phyloP scores from a whole-genome alignment of 139 green algal genomes.

The Haematococcus lacustris region DNA sequence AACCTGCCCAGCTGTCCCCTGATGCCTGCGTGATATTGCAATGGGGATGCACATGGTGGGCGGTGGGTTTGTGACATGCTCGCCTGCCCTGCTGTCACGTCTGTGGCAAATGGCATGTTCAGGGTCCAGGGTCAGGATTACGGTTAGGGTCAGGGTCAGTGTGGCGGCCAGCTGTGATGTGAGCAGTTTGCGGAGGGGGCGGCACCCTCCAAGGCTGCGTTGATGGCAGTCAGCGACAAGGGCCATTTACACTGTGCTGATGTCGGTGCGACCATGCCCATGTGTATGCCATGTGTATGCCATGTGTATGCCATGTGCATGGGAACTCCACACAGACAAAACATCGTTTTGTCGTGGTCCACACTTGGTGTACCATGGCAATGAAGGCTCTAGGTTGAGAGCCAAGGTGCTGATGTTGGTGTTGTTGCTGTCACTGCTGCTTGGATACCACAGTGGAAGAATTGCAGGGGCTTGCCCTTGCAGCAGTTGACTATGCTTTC shows the following conservation, averaged over 20 bases:
- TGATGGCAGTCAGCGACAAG: neutral
- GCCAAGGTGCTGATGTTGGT: neutral
- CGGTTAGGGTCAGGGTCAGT: neutral
- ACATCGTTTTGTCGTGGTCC: neutral
- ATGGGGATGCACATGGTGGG: no score
- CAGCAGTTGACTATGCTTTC: neutral
- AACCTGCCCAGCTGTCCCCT: neutral
- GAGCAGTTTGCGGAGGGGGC: neutral
- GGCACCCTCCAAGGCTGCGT: neutral
- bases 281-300: no score
- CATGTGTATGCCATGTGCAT: no score
- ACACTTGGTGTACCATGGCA: no score
- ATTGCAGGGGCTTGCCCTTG: neutral
- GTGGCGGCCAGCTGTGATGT: neutral
- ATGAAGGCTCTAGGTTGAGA: no score
- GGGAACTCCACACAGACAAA: no score
- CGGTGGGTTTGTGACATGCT: neutral
- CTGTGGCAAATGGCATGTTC: neutral
- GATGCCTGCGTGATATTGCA: neutral
- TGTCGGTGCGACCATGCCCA: no score
- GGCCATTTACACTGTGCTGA: neutral
- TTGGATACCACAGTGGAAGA: no score
- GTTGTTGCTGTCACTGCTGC: neutral
- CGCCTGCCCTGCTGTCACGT: neutral
- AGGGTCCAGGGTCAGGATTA: neutral